Conservation (phyloP, 2,329 filamentous ascomycete species). For the Cytospora paraplurivora region DNA sequence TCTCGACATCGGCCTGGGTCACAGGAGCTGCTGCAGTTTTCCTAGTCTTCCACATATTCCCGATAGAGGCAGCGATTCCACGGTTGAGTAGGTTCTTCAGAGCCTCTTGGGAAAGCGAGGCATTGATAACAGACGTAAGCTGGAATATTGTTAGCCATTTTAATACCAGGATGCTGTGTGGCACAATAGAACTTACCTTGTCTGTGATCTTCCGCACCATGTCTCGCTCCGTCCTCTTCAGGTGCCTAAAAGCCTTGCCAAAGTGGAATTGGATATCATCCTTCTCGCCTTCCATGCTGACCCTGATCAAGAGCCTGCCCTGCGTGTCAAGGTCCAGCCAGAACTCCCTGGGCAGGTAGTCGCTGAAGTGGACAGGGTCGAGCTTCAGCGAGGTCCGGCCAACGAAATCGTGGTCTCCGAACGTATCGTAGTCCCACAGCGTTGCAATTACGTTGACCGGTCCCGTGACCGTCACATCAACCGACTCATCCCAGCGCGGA, state of each 20-base stretch:
- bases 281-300: constrained; percentile 98
- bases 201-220: constrained; percentile 98
- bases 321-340: constrained; percentile 98
- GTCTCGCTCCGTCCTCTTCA: constrained; percentile 94
- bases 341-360: constrained; percentile 93
- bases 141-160: constrained; percentile 38
- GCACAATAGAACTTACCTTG: constrained; percentile 64
- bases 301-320: constrained; percentile 81
- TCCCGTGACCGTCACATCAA: constrained; percentile 91
- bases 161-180: no score
- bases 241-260: constrained; percentile 90
- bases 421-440: constrained; percentile 96
- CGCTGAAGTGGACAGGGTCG: constrained; percentile 96
- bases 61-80: constrained; percentile 70
- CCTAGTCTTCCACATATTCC: constrained; percentile 67
- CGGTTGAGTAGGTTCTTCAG: constrained; percentile 73
- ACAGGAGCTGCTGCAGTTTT: constrained; percentile 58
- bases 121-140: constrained; percentile 91
- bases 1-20: constrained; percentile 74
- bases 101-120: constrained; percentile 81
- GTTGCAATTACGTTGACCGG: constrained; percentile 94
- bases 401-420: constrained; percentile 97
- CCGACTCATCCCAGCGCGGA: constrained; percentile 94
- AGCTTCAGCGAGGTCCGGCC: constrained; percentile 95
- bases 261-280: constrained; percentile 99